A percentile compares a stretch with the other conserved stretches of the same genome.
These are phyloP conservation scores for Chalaropsis ovoidea DNA, from an alignment of 2,329 filamentous ascomycete species.

Conservation along the genomic window DNA sequence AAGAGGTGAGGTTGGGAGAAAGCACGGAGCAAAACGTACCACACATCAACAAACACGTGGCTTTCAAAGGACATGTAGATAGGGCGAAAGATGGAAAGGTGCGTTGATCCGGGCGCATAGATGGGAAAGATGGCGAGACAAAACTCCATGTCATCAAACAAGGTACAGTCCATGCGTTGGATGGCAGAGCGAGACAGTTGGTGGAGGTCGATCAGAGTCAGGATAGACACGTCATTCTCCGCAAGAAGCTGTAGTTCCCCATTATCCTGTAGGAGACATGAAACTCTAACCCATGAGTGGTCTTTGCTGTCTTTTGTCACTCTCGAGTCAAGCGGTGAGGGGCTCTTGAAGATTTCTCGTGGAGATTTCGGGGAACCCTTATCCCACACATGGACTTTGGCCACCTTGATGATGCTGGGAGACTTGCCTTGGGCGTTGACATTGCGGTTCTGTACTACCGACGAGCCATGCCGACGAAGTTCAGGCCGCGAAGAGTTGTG, in stretches of 20 bases:
- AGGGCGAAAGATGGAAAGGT: conserved; percentile 69
- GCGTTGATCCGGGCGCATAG: conserved; percentile 65
- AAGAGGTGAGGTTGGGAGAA: conserved; percentile 91
- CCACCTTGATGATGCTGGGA: conserved; percentile 82
- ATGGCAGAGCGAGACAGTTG: conserved; percentile 83
- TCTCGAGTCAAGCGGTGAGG: conserved; percentile 48
- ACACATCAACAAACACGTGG: conserved; percentile 87
- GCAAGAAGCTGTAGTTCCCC: conserved; percentile 86
- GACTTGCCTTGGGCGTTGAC: conserved; percentile 27
- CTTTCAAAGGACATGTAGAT: conserved; percentile 83
- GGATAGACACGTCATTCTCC: conserved; percentile 68
- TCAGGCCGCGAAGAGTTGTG: conserved; percentile 35
- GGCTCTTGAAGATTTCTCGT: conserved; percentile 45
- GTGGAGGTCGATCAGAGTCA: conserved; percentile 76
- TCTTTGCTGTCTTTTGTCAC: conserved; percentile 32
- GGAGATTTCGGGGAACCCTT: conserved; percentile 52
- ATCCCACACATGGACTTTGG: conserved; percentile 85
- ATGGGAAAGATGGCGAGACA: conserved; percentile 94
- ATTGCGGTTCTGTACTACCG: conserved; percentile 13
- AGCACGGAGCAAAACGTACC: conserved; percentile 83
- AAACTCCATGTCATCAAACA: conserved; percentile 73
- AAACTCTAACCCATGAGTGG: conserved; percentile 65
- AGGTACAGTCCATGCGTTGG: conserved; percentile 79
- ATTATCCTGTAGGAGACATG: conserved; percentile 88
- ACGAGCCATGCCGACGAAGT: conserved; percentile 34